A percentile compares a stretch with the other conserved stretches of the same genome.
phyloP scores from a whole-genome alignment of 352 stramenopile species.

The Elongisporangium anandrum region DNA sequence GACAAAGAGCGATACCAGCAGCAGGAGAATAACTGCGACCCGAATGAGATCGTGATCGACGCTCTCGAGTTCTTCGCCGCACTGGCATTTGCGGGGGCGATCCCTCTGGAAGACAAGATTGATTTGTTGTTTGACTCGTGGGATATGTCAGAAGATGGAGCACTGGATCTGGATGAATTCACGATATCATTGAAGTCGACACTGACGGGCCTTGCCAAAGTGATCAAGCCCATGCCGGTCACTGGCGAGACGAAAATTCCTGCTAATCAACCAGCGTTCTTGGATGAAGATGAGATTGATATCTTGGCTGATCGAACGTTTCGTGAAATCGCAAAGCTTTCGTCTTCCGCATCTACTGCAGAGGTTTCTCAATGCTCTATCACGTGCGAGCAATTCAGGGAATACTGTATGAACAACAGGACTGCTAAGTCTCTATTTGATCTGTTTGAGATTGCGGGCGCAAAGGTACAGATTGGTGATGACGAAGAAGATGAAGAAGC shows the following conservation, averaged over 20 bases:
- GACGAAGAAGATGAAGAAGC: constrained; percentile 7
- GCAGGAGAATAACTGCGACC: constrained; percentile 5
- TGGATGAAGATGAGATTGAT: constrained; percentile 69
- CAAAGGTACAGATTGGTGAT: constrained; percentile 3
- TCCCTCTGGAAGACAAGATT: constrained; percentile 70
- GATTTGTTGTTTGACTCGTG: constrained; percentile 84
- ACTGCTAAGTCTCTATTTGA: constrained; percentile 52
- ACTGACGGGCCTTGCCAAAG: constrained; percentile 58
- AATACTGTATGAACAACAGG: constrained; percentile 69
- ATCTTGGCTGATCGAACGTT: constrained; percentile 59
- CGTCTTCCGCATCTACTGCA: constrained; percentile 9
- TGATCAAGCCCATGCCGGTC: constrained; percentile 29
- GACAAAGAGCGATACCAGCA: constrained; percentile 22
- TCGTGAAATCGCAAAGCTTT: constrained; percentile 50
- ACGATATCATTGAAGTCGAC: constrained; percentile 88
- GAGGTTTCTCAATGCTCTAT: constrained; percentile 38
- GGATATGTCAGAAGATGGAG: constrained; percentile 83
- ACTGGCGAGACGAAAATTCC: constrained; percentile 1
- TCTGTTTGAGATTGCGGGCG: constrained; percentile 49
- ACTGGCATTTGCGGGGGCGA: constrained; percentile 59
- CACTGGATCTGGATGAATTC: constrained; percentile 76
- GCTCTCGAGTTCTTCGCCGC: constrained; percentile 76
- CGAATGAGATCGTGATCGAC: constrained; percentile 36
- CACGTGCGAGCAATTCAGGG: constrained; percentile 73
- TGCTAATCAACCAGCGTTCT: constrained; percentile 4